These are phyloP conservation scores for Pleurotus tuoliensis DNA, from an alignment of 768 basidiomycete genomes.

Conservation along the genomic window DNA sequence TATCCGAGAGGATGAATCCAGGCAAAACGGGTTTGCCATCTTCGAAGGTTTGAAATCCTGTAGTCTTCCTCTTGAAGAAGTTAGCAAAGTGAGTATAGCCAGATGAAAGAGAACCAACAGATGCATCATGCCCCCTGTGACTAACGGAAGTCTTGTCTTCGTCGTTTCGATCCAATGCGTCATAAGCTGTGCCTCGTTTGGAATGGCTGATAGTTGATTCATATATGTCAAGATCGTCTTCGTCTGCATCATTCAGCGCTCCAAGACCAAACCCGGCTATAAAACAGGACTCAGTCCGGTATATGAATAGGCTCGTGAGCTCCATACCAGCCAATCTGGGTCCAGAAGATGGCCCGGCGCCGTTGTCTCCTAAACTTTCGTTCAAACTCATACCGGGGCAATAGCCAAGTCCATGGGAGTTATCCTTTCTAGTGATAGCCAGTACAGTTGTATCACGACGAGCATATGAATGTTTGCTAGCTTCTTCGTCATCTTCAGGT, in stretches of 20 bases:
- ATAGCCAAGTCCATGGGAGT: constrained; percentile 81
- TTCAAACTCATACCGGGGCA: constrained; percentile 57
- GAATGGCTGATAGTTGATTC: constrained; percentile 36
- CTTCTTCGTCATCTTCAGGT: constrained; percentile 72
- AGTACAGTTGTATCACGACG: constrained; percentile 73
- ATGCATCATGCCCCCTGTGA: constrained; percentile 15
- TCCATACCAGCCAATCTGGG: constrained; percentile 54
- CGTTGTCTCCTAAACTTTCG: constrained; percentile 48
- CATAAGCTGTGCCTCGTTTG: constrained; percentile 58
- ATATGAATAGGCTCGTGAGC: not conserved
- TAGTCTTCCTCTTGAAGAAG: constrained; percentile 28
- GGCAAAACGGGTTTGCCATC: constrained; percentile 72
- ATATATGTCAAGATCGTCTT: constrained; percentile 87
- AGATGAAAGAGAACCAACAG: not conserved
- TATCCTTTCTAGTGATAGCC: constrained; percentile 64
- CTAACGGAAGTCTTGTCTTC: constrained; percentile 51
- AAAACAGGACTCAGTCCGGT: not conserved
- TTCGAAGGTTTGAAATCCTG: constrained; percentile 46
- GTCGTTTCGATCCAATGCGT: constrained; percentile 59
- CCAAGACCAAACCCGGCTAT: constrained; percentile 86
- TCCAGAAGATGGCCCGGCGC: constrained; percentile 29
- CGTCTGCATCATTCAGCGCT: constrained; percentile 89
- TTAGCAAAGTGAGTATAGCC: constrained; percentile 16
- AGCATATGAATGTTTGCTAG: constrained; percentile 82
- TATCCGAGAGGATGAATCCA: constrained; percentile 71